Evolutionary conservation across 2,329 filamentous ascomycete genomes (phyloP).

Genomic region (Pseudogymnoascus sp.): DNA sequence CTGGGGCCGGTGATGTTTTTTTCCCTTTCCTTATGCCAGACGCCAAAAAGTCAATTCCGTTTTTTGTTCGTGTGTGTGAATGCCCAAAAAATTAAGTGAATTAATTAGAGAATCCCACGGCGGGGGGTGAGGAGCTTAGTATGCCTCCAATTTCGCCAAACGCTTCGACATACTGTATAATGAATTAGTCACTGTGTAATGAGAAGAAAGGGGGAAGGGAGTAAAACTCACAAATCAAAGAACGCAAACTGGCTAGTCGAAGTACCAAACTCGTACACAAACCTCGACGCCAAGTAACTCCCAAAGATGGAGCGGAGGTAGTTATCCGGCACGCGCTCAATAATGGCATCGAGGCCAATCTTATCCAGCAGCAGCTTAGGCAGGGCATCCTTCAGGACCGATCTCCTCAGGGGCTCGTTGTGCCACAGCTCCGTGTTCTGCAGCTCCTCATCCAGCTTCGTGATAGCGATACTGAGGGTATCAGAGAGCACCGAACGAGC

Average conservation of each 20-base stretch:
- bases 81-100: neutral
- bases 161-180: constrained; percentile 54
- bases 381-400: constrained; percentile 76
- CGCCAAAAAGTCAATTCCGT: neutral
- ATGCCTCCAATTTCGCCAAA: constrained; percentile 40
- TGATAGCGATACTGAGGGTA: constrained; percentile 84
- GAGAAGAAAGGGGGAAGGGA: neutral
- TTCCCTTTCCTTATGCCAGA: neutral
- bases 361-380: constrained; percentile 77
- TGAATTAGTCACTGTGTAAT: constrained; percentile 17
- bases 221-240: constrained; percentile 79
- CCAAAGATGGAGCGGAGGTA: constrained; percentile 95
- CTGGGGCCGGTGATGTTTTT: neutral
- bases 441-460: constrained; percentile 91
- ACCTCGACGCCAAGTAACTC: constrained; percentile 87
- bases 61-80: neutral
- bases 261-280: constrained; percentile 93
- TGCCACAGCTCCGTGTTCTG: constrained; percentile 90
- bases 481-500: constrained; percentile 84
- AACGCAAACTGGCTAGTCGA: constrained; percentile 94
- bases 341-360: constrained; percentile 83
- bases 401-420: constrained; percentile 66
- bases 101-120: neutral
- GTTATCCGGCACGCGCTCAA: constrained; percentile 78
- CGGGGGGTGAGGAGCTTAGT: neutral